Base-by-base conservation (phyloP, 2,329 filamentous ascomycete species). In the Clarireedia hainanense region DNA sequence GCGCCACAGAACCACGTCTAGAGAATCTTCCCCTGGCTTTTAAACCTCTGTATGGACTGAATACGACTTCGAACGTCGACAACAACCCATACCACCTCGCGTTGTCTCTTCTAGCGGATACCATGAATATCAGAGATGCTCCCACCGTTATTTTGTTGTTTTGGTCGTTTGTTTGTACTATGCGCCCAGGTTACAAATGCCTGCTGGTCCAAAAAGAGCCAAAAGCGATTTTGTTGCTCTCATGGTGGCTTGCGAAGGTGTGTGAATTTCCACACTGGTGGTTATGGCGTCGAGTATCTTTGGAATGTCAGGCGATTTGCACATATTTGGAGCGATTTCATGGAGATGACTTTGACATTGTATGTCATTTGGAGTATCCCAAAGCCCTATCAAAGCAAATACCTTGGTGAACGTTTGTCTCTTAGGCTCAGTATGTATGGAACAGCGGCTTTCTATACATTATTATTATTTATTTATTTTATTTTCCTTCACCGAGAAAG, bases 171-270 rank as follows among this genome's bases (percentile, higher is more conserved):
- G 61, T 80, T 34, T 69, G 70, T 9, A 69, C 73, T 47, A 71
- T 81, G 48, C 70, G 74, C 17, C 64, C 71, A 0, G 68, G 69
- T 0, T 82, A 75, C 60, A 70, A 72, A 12, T 34, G 36, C 3
- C 58, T 83, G n/a, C 62, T 85, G 0, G 67, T 74, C 47, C 39
- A 59, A 0, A 83, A 79, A 58, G 80, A 85, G 46, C 68, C 75
- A 0, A 70, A 74, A 27, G 80, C 80, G 0, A 63, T 85, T 58
- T 64, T 83, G 10, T 61, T 85, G 37, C 65, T 84, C n/a, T 72
- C 75, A 0, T 80, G 77, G 67, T 85, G 80, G 80, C 80, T 77
- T 64, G 75, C 76, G 9, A 75, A 77, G 58, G 65, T 78, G 14
- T 72, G 70, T 14, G 64, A 69, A 12, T 65, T 69, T 17, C 39